These are phyloP conservation scores for Wilcoxina mikolae DNA, from an alignment of 495 filamentous ascomycete species.

Conservation along the genomic window DNA sequence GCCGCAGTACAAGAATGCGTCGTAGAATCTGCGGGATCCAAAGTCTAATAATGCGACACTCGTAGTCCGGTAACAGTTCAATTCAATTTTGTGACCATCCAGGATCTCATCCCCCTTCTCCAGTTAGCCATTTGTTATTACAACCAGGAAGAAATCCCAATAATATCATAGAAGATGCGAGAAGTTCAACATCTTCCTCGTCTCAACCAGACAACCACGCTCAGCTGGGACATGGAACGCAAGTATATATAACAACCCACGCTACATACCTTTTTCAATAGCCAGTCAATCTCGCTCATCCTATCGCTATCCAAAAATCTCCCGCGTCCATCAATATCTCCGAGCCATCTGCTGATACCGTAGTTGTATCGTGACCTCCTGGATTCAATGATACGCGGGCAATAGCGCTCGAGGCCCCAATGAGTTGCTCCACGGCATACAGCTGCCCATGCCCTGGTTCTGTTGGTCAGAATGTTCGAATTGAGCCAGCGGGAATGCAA, in stretches of 20 bases:
- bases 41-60: background rate
- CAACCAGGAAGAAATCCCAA: too few relatives aligned
- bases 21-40: background rate
- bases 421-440: background rate
- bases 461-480: background rate
- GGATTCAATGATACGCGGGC: background rate
- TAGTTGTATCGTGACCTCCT: background rate
- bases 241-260: too few relatives aligned
- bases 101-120: background rate
- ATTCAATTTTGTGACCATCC: background rate
- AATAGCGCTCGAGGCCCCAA: background rate
- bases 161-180: too few relatives aligned
- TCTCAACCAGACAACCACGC: too few relatives aligned
- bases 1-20: background rate
- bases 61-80: background rate
- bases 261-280: background rate
- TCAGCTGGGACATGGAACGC: too few relatives aligned
- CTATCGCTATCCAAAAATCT: background rate
- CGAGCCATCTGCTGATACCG: background rate
- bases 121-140: background rate
- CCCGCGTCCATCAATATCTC: background rate
- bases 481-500: background rate
- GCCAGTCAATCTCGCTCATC: background rate
- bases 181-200: too few relatives aligned
- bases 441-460: background rate